Conservation (phyloP, 2,329 filamentous ascomycete species). For the Trichoderma semiorbis region DNA sequence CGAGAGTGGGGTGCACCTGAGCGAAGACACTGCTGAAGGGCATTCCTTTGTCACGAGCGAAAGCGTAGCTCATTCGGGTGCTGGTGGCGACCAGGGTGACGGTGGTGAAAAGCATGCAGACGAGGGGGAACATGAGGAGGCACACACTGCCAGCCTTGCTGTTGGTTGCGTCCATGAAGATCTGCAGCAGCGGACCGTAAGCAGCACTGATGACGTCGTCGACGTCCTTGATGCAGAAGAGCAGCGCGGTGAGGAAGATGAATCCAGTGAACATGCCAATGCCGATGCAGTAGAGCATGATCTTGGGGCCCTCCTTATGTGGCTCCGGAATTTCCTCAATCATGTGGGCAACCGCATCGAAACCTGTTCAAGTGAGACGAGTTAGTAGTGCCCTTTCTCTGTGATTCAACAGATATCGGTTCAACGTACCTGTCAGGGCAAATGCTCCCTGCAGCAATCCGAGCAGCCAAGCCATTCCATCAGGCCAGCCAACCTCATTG, state of each 20-base stretch:
- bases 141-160: slow-evolving; percentile 61
- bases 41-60: slow-evolving; percentile 63
- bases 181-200: slow-evolving; percentile 58
- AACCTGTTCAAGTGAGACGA: slow-evolving; percentile 29
- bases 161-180: slow-evolving; percentile 61
- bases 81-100: slow-evolving; percentile 64
- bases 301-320: slow-evolving; percentile 57
- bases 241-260: slow-evolving; percentile 58
- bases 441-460: slow-evolving; percentile 52
- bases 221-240: slow-evolving; percentile 62
- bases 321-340: slow-evolving; percentile 58
- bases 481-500: slow-evolving; percentile 67
- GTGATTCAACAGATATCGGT: not conserved
- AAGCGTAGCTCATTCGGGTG: slow-evolving; percentile 65
- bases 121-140: slow-evolving; percentile 62
- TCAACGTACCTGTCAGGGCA: slow-evolving; percentile 37
- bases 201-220: slow-evolving; percentile 53
- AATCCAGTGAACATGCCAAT: slow-evolving; percentile 64
- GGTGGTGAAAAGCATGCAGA: slow-evolving; percentile 63
- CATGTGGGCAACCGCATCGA: slow-evolving; percentile 50
- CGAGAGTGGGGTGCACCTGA: slow-evolving; percentile 56
- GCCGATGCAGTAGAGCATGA: slow-evolving; percentile 62
- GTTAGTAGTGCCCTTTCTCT: not conserved
- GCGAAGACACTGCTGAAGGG: slow-evolving; percentile 60
- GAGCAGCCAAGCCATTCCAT: slow-evolving; percentile 59